Percentiles rank a stretch among this genome's conserved stretches.
Conservation (phyloP, 805 yeast species). For the Candida boleticola region DNA sequence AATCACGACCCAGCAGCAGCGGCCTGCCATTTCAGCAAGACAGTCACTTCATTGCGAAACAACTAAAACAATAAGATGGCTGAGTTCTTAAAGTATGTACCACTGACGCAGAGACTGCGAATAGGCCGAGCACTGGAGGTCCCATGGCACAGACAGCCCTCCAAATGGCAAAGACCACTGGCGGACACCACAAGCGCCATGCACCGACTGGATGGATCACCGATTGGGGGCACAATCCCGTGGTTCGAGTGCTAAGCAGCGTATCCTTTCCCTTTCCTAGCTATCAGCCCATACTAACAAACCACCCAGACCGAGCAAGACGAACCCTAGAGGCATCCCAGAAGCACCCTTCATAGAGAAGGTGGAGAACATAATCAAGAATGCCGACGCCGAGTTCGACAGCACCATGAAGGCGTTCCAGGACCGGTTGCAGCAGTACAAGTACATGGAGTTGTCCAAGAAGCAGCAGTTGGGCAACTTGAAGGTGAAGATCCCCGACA, state of each 20-base stretch:
- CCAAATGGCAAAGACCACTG: too few relatives aligned
- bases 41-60: too few relatives aligned
- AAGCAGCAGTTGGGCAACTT: constrained; percentile 50
- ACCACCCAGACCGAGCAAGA: constrained; percentile 46
- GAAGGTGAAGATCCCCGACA: constrained; percentile 82
- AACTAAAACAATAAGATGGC: too few relatives aligned
- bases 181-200: too few relatives aligned
- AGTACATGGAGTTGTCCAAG: constrained; percentile 73
- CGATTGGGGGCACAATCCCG: too few relatives aligned
- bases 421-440: constrained; percentile 85
- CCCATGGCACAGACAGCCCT: too few relatives aligned
- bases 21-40: too few relatives aligned
- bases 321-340: constrained; percentile 94
- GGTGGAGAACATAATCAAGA: constrained; percentile 71
- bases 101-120: constrained; percentile 6
- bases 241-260: too few relatives aligned
- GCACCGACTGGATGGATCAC: too few relatives aligned
- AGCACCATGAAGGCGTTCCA: constrained; percentile 71
- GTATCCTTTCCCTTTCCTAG: too few relatives aligned
- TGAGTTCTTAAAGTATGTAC: constrained; percentile 30
- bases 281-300: constrained; percentile 5
- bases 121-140: too few relatives aligned
- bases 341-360: constrained; percentile 91
- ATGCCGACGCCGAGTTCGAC: constrained; percentile 64
- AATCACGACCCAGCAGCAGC: too few relatives aligned